These are phyloP conservation scores for Lachancea fermentati DNA, from an alignment of 805 yeast genomes.

Conservation along the genomic window DNA sequence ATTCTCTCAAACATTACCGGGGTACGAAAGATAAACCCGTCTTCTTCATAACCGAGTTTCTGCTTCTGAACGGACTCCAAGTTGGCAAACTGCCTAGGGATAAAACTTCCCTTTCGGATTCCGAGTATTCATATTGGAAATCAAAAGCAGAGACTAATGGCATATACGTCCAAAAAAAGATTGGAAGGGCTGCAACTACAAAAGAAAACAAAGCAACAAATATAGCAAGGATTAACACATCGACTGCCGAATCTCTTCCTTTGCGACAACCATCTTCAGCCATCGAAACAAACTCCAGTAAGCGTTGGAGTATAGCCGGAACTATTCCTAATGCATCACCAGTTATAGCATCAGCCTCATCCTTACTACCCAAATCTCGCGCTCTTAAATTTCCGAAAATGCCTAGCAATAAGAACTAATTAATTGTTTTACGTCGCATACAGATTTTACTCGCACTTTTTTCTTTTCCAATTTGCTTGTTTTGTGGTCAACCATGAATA, in stretches of 20 bases:
- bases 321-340: slow-evolving; percentile 4
- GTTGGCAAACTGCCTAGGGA: slow-evolving; percentile 33
- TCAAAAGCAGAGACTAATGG: slow-evolving; percentile 33
- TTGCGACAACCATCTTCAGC: slow-evolving; percentile 3
- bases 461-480: not conserved
- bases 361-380: not conserved
- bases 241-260: not conserved
- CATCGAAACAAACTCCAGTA: slow-evolving; percentile 1
- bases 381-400: slow-evolving; percentile 6
- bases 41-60: slow-evolving; percentile 50
- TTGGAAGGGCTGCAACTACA: slow-evolving; percentile 5
- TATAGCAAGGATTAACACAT: slow-evolving; percentile 3
- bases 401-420: slow-evolving; percentile 4
- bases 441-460: not conserved
- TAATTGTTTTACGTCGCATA: not conserved
- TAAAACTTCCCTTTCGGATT: slow-evolving; percentile 35
- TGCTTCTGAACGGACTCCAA: slow-evolving; percentile 51
- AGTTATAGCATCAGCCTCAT: not conserved
- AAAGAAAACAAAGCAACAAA: not conserved
- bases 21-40: slow-evolving; percentile 30
- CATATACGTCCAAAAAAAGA: slow-evolving; percentile 1
- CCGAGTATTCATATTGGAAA: slow-evolving; percentile 54
- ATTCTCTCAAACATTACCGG: slow-evolving; percentile 46
- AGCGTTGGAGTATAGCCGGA: slow-evolving; percentile 8
- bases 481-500: not conserved